A percentile compares a stretch with the other conserved stretches of the same genome.
These are phyloP conservation scores for Yamadazyma triangularis DNA, from an alignment of 1,139 yeast species.

Conservation along the genomic window DNA sequence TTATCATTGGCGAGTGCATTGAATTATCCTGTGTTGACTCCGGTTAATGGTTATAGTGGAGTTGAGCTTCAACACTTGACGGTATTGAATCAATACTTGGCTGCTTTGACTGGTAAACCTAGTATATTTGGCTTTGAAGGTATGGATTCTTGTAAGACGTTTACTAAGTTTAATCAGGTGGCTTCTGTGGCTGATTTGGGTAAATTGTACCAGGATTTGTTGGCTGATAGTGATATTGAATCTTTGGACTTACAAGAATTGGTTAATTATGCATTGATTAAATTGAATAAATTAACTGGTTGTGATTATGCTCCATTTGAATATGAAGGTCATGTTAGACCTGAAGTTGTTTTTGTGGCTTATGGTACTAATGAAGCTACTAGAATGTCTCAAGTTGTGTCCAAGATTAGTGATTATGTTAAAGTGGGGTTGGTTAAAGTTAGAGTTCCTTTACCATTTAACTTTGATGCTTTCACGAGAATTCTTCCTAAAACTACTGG, in stretches of 20 bases:
- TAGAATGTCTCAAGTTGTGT: constrained; percentile 45
- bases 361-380: constrained; percentile 70
- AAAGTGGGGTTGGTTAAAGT: constrained; percentile 64
- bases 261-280: constrained; percentile 35
- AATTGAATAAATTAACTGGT: constrained; percentile 57
- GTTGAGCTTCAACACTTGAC: constrained; percentile 66
- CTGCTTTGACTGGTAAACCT: constrained; percentile 50
- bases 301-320: constrained; percentile 64
- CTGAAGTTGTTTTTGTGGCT: constrained; percentile 70
- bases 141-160: constrained; percentile 56
- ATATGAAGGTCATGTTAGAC: constrained; percentile 56
- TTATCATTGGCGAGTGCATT: constrained; percentile 60
- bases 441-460: constrained; percentile 78
- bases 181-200: constrained; percentile 44
- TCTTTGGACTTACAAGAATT: constrained; percentile 34
- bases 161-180: constrained; percentile 45
- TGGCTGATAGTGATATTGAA: constrained; percentile 17
- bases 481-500: constrained; percentile 56
- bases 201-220: constrained; percentile 35
- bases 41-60: constrained; percentile 46
- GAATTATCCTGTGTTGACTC: constrained; percentile 69
- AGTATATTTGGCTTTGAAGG: constrained; percentile 80
- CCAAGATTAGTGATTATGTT: constrained; percentile 23
- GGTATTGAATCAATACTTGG: constrained; percentile 60
- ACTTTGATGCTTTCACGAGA: constrained; percentile 52